These are phyloP conservation scores for Ceratocystis albifundus DNA, from an alignment of 2,329 filamentous ascomycete genomes.

Conservation along the genomic window DNA sequence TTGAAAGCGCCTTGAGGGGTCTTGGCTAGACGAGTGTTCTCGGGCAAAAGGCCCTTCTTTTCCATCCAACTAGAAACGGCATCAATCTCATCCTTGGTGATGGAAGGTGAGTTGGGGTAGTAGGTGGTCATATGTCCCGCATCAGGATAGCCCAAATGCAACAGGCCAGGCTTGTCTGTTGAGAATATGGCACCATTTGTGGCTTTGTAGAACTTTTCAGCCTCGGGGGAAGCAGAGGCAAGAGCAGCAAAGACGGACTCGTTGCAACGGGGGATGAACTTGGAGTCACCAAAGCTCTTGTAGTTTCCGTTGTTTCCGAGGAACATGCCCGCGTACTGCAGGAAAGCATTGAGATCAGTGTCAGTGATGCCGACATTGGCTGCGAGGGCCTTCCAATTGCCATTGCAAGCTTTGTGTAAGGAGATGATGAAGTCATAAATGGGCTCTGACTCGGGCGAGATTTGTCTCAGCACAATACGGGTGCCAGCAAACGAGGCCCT, in stretches of 20 bases:
- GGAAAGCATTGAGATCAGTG: conserved; percentile 54
- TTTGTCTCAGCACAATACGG: conserved; percentile 66
- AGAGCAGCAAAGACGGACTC: conserved; percentile 54
- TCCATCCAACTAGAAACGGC: conserved; percentile 62
- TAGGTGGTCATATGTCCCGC: conserved; percentile 70
- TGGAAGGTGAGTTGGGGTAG: conserved; percentile 63
- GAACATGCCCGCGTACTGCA: conserved; percentile 69
- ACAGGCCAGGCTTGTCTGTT: conserved; percentile 48
- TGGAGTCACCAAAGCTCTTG: conserved; percentile 76
- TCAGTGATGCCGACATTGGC: conserved; percentile 52
- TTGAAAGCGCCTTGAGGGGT: conserved; percentile 53
- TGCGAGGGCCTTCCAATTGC: conserved; percentile 59
- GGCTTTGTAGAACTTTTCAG: conserved; percentile 52
- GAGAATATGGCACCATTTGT: conserved; percentile 64
- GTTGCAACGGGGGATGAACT: conserved; percentile 64
- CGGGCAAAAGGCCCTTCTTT: conserved; percentile 56
- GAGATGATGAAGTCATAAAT: conserved; percentile 73
- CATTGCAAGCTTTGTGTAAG: conserved; percentile 53
- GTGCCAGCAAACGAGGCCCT: conserved; percentile 68
- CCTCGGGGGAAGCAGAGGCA: conserved; percentile 48
- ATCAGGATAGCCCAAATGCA: conserved; percentile 67
- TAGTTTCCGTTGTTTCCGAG: conserved; percentile 74
- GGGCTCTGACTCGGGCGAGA: conserved; percentile 67
- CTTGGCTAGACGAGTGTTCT: conserved; percentile 68
- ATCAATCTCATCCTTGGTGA: conserved; percentile 64